These are phyloP conservation scores for Samsoniella hepiali DNA, from an alignment of 2,329 filamentous ascomycete species.

Conservation along the genomic window DNA sequence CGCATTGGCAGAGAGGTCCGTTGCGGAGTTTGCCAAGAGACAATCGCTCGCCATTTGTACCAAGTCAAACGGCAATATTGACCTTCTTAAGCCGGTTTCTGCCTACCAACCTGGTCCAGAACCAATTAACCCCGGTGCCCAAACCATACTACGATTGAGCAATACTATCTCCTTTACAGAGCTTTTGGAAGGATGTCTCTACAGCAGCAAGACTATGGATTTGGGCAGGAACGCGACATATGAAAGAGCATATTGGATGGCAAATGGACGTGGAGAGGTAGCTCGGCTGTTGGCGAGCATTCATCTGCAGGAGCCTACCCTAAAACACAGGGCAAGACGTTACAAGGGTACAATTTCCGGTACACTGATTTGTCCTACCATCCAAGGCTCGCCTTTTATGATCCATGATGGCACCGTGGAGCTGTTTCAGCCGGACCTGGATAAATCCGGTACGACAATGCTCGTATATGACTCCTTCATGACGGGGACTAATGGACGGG, in stretches of 20 bases:
- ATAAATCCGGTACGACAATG: constrained; percentile 55
- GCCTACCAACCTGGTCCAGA: not conserved
- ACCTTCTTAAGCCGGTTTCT: not conserved
- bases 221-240: constrained; percentile 27
- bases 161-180: constrained; percentile 2
- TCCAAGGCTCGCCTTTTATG: constrained; percentile 55
- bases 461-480: constrained; percentile 62
- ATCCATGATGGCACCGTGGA: constrained; percentile 56
- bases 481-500: constrained; percentile 49
- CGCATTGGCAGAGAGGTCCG: constrained; percentile 62
- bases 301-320: not conserved
- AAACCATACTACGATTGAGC: too few relatives aligned
- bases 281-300: constrained; percentile 2
- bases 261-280: not conserved
- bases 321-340: not conserved
- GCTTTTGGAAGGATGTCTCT: not conserved
- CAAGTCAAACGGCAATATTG: not conserved
- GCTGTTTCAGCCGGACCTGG: constrained; percentile 52
- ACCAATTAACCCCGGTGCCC: too few relatives aligned
- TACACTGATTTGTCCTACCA: not conserved
- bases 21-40: constrained; percentile 47
- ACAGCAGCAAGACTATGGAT: not conserved
- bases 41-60: constrained; percentile 40
- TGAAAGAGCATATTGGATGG: constrained; percentile 19
- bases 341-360: not conserved